phyloP scores from a whole-genome alignment of 768 basidiomycete genomes.

The Naganishia vishniacii region DNA sequence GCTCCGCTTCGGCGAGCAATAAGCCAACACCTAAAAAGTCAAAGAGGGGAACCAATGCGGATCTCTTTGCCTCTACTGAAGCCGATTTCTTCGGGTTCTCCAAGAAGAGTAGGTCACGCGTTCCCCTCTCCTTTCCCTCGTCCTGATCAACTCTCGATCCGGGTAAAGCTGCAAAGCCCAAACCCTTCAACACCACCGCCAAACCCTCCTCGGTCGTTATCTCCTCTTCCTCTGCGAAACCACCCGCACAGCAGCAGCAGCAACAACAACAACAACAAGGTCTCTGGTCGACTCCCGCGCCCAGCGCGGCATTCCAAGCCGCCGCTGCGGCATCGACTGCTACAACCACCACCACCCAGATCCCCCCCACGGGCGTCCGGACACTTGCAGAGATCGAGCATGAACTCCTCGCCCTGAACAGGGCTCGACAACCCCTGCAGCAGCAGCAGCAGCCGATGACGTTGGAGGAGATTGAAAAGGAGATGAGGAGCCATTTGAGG shows the following conservation, averaged over 20 bases:
- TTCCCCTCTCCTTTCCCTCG: neutral
- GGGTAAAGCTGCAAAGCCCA: slow-evolving; percentile 1
- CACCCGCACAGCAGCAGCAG: slow-evolving; percentile 18
- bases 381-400: slow-evolving; percentile 50
- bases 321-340: slow-evolving; percentile 20
- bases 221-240: slow-evolving; percentile 9
- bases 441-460: slow-evolving; percentile 33
- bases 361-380: slow-evolving; percentile 13
- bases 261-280: neutral
- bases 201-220: slow-evolving; percentile 10
- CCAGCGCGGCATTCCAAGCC: slow-evolving; percentile 11
- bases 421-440: too few species aligned
- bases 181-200: neutral
- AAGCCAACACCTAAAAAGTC: slow-evolving; percentile 5
- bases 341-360: neutral
- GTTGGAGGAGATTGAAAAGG: slow-evolving; percentile 42
- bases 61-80: slow-evolving; percentile 46
- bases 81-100: slow-evolving; percentile 43
- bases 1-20: slow-evolving; percentile 16
- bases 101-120: slow-evolving; percentile 27
- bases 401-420: slow-evolving; percentile 30
- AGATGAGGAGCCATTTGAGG: slow-evolving; percentile 37
- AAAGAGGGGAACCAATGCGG: slow-evolving; percentile 20
- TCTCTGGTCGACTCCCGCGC: slow-evolving; percentile 5
- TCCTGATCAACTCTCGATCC: neutral